A percentile compares a stretch with the other conserved stretches of the same genome.
Evolutionary conservation across 208 protist genomes (phyloP).

Genomic region (Crithidia fasciculata): DNA sequence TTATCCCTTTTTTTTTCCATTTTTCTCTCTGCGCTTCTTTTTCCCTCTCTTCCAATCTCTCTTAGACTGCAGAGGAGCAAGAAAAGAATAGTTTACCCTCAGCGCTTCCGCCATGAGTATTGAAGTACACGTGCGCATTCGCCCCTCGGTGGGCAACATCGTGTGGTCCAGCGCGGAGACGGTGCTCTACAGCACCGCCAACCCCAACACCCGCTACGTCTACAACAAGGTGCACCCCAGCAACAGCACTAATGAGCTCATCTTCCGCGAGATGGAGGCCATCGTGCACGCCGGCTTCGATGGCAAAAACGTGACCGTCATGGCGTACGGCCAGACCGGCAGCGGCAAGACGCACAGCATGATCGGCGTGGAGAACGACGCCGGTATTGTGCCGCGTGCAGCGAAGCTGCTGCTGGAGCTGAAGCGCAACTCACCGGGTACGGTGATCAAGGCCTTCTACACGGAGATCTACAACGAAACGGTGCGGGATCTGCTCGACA

Average conservation of each 20-base stretch:
- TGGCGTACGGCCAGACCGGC: conserved; percentile 93
- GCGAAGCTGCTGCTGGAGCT: conserved; percentile 77
- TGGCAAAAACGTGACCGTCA: conserved; percentile 80
- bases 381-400: conserved; percentile 51
- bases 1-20: too few species aligned
- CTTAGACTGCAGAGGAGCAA: neutral
- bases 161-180: conserved; percentile 88
- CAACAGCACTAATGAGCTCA: conserved; percentile 73
- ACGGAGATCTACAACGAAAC: conserved; percentile 91
- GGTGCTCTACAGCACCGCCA: conserved; percentile 81
- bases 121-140: conserved; percentile 88
- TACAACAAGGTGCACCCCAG: conserved; percentile 89
- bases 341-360: conserved; percentile 94
- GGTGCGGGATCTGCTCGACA: conserved; percentile 78
- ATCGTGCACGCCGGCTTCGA: conserved; percentile 80
- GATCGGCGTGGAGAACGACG: conserved; percentile 62
- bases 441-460: conserved; percentile 64
- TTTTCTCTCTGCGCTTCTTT: neutral
- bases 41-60: neutral
- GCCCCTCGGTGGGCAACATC: conserved; percentile 56
- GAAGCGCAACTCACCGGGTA: conserved; percentile 44
- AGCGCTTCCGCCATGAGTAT: conserved; percentile 63
- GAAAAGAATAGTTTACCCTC: neutral
- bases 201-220: conserved; percentile 78
- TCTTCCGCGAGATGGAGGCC: conserved; percentile 82